phyloP scores from a whole-genome alignment of 441 rosid genomes.

The Croton setiger region DNA sequence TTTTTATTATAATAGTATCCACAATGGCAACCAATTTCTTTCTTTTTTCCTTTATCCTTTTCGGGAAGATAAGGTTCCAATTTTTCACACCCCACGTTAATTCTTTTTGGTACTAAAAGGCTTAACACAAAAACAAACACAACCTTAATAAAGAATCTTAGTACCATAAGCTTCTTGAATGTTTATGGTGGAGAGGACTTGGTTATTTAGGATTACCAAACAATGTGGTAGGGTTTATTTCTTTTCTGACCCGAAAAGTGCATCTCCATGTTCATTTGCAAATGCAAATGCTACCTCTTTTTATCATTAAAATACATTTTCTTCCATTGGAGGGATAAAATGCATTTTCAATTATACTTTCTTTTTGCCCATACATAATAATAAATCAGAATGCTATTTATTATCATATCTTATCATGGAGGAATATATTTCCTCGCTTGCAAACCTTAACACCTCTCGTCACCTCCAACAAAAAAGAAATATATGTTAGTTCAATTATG shows the following conservation, averaged over 20 bases:
- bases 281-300: no score
- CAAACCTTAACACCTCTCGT: no score
- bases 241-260: slow-evolving; percentile 16
- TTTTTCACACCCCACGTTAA: slow-evolving; percentile 17
- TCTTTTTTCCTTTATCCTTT: not conserved
- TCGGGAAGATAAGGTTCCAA: slow-evolving; percentile 16
- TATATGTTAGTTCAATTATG: no score
- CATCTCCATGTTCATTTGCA: slow-evolving; percentile 10
- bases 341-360: no score
- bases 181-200: slow-evolving; percentile 20
- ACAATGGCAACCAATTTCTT: not conserved
- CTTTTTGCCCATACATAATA: no score
- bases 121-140: slow-evolving; percentile 1
- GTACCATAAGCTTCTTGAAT: slow-evolving; percentile 7
- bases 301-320: slow-evolving; percentile 4
- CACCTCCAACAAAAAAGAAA: no score
- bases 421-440: not conserved
- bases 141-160: slow-evolving; percentile 25
- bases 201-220: slow-evolving; percentile 18
- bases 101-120: slow-evolving; percentile 15
- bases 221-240: slow-evolving; percentile 32
- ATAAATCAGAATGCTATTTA: no score
- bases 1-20: not conserved
- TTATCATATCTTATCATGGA: not conserved
- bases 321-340: no score